Percentiles rank a stretch among this genome's conserved stretches.
Evolutionary conservation across 129 eudicot genomes (phyloP).

Genomic region (Escallonia rubra): DNA sequence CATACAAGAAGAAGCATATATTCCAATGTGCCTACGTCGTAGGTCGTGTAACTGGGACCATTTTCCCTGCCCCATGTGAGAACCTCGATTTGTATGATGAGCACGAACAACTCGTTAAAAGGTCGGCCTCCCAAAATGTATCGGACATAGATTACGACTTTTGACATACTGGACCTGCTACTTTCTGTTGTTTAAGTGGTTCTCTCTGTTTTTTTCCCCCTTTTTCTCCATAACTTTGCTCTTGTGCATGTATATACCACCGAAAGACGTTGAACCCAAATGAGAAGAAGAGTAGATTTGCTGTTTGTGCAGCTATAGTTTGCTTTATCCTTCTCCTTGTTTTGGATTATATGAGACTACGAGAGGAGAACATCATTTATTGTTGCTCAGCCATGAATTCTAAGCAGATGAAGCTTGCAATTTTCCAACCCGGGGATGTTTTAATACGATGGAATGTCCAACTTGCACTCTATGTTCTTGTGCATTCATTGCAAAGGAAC

Average conservation of each 20-base stretch:
- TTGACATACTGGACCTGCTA: slow-evolving; percentile 18
- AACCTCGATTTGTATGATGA: slow-evolving; percentile 92
- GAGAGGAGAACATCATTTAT: too few relatives aligned
- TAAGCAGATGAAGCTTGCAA: too few relatives aligned
- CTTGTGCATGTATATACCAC: slow-evolving; percentile 15
- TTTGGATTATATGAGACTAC: too few relatives aligned
- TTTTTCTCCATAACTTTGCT: slow-evolving; percentile 19
- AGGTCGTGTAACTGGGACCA: slow-evolving; percentile 77
- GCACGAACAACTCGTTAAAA: slow-evolving; percentile 53
- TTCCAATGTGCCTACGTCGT: slow-evolving; percentile 88
- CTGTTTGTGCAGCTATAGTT: slow-evolving; percentile 15
- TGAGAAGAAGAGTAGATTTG: not conserved
- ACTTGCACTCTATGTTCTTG: too few relatives aligned
- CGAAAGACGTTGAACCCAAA: too few relatives aligned
- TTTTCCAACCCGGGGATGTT: too few relatives aligned
- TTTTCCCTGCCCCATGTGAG: slow-evolving; percentile 84
- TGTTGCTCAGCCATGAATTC: too few relatives aligned
- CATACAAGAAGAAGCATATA: slow-evolving; percentile 74
- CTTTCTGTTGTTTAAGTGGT: slow-evolving; percentile 6
- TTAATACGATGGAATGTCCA: too few relatives aligned
- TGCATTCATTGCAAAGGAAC: too few relatives aligned
- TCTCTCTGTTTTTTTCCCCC: slow-evolving; percentile 1
- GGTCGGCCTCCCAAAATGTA: slow-evolving; percentile 55
- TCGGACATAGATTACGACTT: slow-evolving; percentile 90
- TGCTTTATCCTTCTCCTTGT: not conserved